Percentiles rank a stretch among this genome's conserved stretches.
phyloP scores from a whole-genome alignment of 768 basidiomycete genomes.

The Tephrocybe sp. region DNA sequence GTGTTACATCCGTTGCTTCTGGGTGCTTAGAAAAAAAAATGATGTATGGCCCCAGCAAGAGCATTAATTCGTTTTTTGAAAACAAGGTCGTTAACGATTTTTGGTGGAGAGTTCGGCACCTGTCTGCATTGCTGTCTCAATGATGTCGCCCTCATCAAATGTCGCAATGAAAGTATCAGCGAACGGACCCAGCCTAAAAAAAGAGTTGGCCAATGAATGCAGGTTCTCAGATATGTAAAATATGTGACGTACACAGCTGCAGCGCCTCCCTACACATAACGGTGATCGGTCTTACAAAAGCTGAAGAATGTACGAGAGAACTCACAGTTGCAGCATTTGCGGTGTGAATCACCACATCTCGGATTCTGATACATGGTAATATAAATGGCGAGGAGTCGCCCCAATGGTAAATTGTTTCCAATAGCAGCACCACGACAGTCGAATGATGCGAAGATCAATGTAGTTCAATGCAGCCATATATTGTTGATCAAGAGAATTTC shows the following conservation, averaged over 20 bases:
- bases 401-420: constrained; percentile 31
- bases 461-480: not conserved
- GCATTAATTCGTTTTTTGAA: constrained; percentile 46
- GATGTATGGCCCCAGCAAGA: constrained; percentile 10
- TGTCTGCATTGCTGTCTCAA: constrained; percentile 52
- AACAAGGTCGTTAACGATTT: constrained; percentile 48
- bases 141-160: constrained; percentile 55
- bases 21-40: constrained; percentile 50
- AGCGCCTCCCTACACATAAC: constrained; percentile 32
- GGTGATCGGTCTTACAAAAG: not conserved
- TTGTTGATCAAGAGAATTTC: not conserved
- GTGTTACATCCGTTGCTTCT: constrained; percentile 57
- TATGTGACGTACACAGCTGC: constrained; percentile 34
- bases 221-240: constrained; percentile 1
- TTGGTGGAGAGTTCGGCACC: constrained; percentile 51
- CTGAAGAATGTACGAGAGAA: constrained; percentile 6
- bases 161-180: constrained; percentile 48
- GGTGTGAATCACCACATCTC: constrained; percentile 59
- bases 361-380: constrained; percentile 61
- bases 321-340: constrained; percentile 60
- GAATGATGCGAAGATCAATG: no score
- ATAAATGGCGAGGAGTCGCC: constrained; percentile 61
- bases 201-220: not conserved
- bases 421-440: not conserved
- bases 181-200: constrained; percentile 48